phyloP scores from a whole-genome alignment of 176 grass and related monocot species.

The Carex littledalei region DNA sequence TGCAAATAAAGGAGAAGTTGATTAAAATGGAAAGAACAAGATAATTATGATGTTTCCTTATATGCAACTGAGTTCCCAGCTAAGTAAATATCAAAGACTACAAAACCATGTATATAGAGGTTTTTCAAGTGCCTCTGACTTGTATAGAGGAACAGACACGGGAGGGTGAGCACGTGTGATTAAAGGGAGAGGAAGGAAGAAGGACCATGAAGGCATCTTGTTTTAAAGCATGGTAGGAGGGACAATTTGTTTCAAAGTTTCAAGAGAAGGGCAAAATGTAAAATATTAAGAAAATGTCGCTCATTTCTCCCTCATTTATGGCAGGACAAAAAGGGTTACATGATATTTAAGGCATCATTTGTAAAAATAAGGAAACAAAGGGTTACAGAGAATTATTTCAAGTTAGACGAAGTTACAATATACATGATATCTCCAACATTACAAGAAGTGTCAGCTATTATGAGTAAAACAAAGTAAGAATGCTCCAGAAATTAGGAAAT shows the following conservation, averaged over 20 bases:
- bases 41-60: not conserved
- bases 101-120: not conserved
- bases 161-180: not conserved
- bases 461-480: not conserved
- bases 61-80: not conserved
- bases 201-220: not conserved
- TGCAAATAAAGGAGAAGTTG: not conserved
- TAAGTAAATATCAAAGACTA: not conserved
- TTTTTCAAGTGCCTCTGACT: not conserved
- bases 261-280: not conserved
- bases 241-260: not conserved
- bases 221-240: not conserved
- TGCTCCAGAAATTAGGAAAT: not conserved
- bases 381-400: not conserved
- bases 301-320: not conserved
- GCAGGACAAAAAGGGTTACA: not conserved
- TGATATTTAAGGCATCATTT: not conserved
- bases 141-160: not conserved
- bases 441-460: not conserved
- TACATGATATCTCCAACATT: not conserved
- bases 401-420: not conserved
- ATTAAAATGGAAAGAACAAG: not conserved
- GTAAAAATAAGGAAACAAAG: not conserved
- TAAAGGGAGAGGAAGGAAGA: not conserved
- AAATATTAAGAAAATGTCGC: not conserved